Evolutionary conservation across 768 basidiomycete genomes (phyloP).

Genomic region (Favolaschia claudopus): DNA sequence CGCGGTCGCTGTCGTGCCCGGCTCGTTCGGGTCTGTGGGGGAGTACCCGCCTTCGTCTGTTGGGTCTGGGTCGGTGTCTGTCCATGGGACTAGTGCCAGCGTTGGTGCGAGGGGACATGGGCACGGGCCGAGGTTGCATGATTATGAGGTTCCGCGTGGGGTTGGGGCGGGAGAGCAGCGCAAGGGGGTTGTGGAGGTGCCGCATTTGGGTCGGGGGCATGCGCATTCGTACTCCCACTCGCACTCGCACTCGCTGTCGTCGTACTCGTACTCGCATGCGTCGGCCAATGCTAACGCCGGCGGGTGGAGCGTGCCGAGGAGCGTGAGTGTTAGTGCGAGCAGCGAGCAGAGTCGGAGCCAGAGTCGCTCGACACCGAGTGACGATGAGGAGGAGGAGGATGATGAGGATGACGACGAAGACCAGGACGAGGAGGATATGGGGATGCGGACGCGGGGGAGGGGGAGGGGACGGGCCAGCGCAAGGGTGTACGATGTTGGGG

Average conservation of each 20-base stretch:
- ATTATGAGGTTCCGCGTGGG: constrained; percentile 61
- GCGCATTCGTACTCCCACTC: constrained; percentile 48
- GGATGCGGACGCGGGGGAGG: constrained; percentile 21
- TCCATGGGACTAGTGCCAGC: constrained; percentile 57
- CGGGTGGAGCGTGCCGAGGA: constrained; percentile 64
- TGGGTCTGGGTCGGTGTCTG: constrained; percentile 46
- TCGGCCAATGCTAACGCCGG: too few relatives aligned
- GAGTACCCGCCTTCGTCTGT: constrained; percentile 14
- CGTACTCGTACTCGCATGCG: too few relatives aligned
- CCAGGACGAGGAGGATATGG: too few relatives aligned
- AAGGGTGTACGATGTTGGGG: constrained; percentile 55
- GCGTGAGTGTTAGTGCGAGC: constrained; percentile 53
- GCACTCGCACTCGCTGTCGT: constrained; percentile 15
- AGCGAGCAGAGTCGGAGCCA: too few relatives aligned
- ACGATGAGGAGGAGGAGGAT: constrained; percentile 36
- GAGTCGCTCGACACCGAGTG: constrained; percentile 38
- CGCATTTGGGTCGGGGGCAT: constrained; percentile 67
- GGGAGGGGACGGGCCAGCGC: constrained; percentile 30
- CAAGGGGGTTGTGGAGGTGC: constrained; percentile 61
- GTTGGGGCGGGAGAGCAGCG: constrained; percentile 35
- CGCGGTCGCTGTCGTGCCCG: too few relatives aligned
- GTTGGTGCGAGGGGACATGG: constrained; percentile 32
- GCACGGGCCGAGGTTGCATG: constrained; percentile 72
- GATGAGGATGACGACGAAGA: constrained; percentile 33
- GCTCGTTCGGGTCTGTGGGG: not conserved